Conservation (phyloP, 139 green algal species). For the Diplosphaera chodatii region DNA sequence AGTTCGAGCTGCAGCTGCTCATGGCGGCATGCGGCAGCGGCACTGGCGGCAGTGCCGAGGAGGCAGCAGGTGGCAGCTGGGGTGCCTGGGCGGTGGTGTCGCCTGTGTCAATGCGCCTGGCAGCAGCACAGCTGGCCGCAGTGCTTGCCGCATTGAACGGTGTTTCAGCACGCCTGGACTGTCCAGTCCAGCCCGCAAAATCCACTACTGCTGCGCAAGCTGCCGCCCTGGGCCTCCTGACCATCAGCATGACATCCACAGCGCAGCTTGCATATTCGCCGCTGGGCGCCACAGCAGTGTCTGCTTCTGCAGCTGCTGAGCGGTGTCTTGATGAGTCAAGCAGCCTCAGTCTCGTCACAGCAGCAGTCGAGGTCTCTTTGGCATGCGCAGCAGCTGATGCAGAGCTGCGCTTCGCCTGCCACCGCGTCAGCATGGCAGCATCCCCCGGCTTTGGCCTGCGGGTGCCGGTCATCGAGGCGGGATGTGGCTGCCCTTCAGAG, state of each 20-base stretch:
- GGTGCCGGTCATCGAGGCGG: background rate
- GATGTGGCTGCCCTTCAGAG: background rate
- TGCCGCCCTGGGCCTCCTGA: background rate
- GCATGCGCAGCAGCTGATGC: background rate
- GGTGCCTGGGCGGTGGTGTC: background rate
- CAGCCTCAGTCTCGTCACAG: background rate
- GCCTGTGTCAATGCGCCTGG: constrained; percentile 2
- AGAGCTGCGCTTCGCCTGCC: background rate
- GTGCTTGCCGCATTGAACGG: background rate
- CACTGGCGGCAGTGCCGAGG: too few relatives aligned
- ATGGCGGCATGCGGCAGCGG: background rate
- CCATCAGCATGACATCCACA: background rate
- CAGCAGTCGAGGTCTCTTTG: background rate
- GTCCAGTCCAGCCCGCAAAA: background rate
- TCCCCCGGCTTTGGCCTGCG: background rate
- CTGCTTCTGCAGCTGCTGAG: too few relatives aligned
- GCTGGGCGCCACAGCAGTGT: background rate
- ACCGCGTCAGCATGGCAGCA: background rate
- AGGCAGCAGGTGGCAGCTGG: background rate
- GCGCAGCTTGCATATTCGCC: background rate
- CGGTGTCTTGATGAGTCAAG: too few relatives aligned
- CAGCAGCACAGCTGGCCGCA: constrained; percentile 14
- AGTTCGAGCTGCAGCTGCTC: constrained; percentile 2
- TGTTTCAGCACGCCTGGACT: background rate
- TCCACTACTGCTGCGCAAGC: background rate